Conservation (phyloP, 352 stramenopile species). For the Pythium phragmiticola region DNA sequence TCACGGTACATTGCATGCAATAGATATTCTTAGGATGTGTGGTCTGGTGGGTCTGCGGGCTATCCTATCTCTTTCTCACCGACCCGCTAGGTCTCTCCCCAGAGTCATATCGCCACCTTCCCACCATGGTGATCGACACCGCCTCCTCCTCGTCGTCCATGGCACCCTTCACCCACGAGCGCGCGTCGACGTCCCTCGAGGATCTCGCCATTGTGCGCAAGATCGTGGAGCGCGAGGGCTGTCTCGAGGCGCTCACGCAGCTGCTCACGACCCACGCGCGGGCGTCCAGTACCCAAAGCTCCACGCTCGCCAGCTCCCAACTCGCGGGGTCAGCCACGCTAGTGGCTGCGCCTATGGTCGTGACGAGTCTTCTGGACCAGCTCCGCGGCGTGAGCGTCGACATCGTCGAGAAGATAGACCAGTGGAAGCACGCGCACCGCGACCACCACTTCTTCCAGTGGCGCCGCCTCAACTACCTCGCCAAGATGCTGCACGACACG, state of each 20-base stretch:
- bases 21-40: background rate
- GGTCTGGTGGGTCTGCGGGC: background rate
- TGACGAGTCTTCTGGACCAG: constrained; percentile 65
- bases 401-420: constrained; percentile 65
- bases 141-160: background rate
- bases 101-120: too few species aligned
- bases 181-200: constrained; percentile 32
- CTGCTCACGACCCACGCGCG: constrained; percentile 40
- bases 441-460: constrained; percentile 56
- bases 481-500: constrained; percentile 73
- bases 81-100: background rate
- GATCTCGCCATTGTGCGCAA: constrained; percentile 70
- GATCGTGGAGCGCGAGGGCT: constrained; percentile 82
- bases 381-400: constrained; percentile 60
- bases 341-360: constrained; percentile 47
- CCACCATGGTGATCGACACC: background rate
- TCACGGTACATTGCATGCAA: background rate
- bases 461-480: constrained; percentile 74
- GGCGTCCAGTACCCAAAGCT: constrained; percentile 15
- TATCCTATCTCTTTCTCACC: background rate
- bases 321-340: constrained; percentile 24
- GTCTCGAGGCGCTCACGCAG: constrained; percentile 69
- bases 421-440: constrained; percentile 40
- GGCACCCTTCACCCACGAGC: constrained; percentile 21
- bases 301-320: constrained; percentile 1